A percentile compares a stretch with the other conserved stretches of the same genome.
Conservation (phyloP, 2,329 filamentous ascomycete species). For the Hypoxylon rubiginosum region DNA sequence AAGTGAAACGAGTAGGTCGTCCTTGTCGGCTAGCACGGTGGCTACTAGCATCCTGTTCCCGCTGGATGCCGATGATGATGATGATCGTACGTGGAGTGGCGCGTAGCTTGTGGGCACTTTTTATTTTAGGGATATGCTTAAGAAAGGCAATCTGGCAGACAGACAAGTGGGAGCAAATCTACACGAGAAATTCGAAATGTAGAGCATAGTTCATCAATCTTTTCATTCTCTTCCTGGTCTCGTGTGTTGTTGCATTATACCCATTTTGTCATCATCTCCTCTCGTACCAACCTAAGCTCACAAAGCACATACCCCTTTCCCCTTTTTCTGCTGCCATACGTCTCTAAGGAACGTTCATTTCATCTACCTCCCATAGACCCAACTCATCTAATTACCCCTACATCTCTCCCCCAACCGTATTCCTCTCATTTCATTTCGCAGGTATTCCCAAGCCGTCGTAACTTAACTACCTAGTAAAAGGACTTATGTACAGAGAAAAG, state of each 20-base stretch:
- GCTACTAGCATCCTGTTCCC: constrained; percentile 45
- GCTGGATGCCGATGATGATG: constrained; percentile 16
- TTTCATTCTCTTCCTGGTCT: neutral
- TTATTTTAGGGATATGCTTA: neutral
- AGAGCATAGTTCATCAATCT: constrained; percentile 17
- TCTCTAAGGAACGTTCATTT: no score
- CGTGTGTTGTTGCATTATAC: neutral
- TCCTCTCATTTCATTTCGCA: no score
- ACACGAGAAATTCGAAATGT: neutral
- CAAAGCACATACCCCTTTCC: no score
- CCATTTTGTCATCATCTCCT: neutral
- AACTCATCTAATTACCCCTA: no score
- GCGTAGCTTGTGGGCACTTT: neutral
- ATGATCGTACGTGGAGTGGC: constrained; percentile 6
- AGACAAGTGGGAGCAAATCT: neutral
- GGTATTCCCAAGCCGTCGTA: no score
- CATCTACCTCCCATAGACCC: no score
- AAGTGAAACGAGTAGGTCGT: neutral
- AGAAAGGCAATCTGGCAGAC: neutral
- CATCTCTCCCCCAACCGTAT: no score
- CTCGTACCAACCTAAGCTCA: neutral
- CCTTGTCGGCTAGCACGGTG: constrained; percentile 36
- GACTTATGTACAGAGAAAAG: neutral
- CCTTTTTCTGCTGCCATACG: no score
- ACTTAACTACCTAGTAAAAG: no score